Conservation (phyloP, 1,284 basidiomycete genomes). For the Ustilago cynodontis region DNA sequence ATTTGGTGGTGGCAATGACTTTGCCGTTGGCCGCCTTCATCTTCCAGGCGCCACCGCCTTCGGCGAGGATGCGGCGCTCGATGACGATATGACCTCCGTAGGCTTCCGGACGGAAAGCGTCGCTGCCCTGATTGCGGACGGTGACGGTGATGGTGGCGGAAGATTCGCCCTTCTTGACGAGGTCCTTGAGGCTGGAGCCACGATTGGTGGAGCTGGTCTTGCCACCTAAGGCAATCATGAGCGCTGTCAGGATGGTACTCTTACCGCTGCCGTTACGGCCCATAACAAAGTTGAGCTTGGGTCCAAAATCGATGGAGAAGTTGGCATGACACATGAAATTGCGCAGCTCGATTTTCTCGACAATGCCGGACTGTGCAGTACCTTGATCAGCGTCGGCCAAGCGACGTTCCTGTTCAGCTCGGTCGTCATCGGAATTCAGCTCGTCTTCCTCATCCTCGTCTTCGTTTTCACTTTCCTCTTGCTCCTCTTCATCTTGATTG, state of each 20-base stretch:
- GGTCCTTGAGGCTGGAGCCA: slow-evolving; percentile 85
- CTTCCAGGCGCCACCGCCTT: slow-evolving; percentile 83
- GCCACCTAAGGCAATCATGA: slow-evolving; percentile 92
- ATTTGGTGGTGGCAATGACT: slow-evolving; percentile 81
- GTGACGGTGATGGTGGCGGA: slow-evolving; percentile 82
- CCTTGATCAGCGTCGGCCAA: slow-evolving; percentile 31
- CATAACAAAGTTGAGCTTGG: slow-evolving; percentile 96
- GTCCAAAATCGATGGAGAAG: slow-evolving; percentile 80
- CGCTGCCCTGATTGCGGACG: slow-evolving; percentile 87
- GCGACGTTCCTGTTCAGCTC: slow-evolving; percentile 26
- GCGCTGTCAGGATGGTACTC: slow-evolving; percentile 91
- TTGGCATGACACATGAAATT: slow-evolving; percentile 97
- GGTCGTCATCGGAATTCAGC: slow-evolving; percentile 34
- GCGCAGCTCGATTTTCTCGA: slow-evolving; percentile 85
- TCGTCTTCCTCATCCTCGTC: slow-evolving; percentile 42
- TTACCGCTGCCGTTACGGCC: slow-evolving; percentile 82
- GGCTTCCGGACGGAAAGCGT: slow-evolving; percentile 84
- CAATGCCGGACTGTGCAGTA: slow-evolving; percentile 77
- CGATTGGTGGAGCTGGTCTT: slow-evolving; percentile 85
- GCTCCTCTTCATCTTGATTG: slow-evolving; percentile 11
- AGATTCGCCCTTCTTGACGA: slow-evolving; percentile 88
- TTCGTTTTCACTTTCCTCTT: slow-evolving; percentile 19
- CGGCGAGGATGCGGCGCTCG: slow-evolving; percentile 82
- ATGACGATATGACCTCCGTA: slow-evolving; percentile 89
- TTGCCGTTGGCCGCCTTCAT: slow-evolving; percentile 79